phyloP scores from a whole-genome alignment of 352 stramenopile genomes.

The Globisporangium uncinulatum region DNA sequence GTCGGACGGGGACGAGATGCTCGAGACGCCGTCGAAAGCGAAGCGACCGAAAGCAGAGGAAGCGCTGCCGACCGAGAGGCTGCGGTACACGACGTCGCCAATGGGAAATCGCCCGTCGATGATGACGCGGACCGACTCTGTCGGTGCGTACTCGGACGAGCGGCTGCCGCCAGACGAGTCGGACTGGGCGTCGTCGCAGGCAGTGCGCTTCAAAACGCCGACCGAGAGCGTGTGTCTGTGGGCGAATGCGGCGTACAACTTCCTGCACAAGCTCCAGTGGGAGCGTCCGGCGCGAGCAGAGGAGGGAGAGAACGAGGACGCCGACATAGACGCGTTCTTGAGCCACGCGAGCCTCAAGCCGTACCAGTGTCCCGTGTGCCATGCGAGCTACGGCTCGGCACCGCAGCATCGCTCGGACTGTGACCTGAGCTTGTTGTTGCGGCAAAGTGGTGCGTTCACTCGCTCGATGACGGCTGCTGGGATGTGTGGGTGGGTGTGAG shows the following conservation, averaged over 20 bases:
- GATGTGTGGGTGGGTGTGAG: background rate
- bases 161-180: conserved; percentile 14
- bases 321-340: conserved; percentile 38
- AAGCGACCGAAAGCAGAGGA: conserved; percentile 44
- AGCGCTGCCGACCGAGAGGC: conserved; percentile 1
- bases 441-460: conserved; percentile 31
- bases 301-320: conserved; percentile 24
- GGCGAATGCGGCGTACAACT: conserved; percentile 72
- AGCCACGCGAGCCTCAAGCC: conserved; percentile 19
- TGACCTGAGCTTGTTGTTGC: conserved; percentile 54
- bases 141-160: conserved; percentile 21
- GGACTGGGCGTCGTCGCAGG: conserved; percentile 20
- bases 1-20: conserved; percentile 26
- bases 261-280: conserved; percentile 63
- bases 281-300: conserved; percentile 21
- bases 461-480: background rate
- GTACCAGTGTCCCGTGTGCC: conserved; percentile 48
- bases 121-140: conserved; percentile 11
- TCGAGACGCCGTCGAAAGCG: conserved; percentile 20
- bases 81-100: conserved; percentile 1
- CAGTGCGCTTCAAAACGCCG: conserved; percentile 41
- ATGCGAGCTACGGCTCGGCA: conserved; percentile 31
- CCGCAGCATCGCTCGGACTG: conserved; percentile 47
- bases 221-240: conserved; percentile 52
- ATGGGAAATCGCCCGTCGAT: conserved; percentile 1